Base-by-base conservation (phyloP, 163 green algal species). In the Chloromonas sp. region DNA sequence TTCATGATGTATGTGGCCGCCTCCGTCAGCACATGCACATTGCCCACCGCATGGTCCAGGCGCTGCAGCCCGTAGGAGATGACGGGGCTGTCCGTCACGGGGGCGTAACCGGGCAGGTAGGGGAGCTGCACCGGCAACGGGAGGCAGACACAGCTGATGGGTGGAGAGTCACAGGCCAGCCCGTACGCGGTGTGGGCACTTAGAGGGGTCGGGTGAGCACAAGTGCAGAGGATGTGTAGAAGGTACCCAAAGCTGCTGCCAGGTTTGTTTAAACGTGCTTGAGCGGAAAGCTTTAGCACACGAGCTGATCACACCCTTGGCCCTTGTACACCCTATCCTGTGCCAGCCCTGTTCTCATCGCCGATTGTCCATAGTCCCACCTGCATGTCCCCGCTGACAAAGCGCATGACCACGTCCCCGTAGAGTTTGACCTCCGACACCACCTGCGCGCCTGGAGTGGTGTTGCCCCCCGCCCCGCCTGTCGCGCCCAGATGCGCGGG, bases 21-120 rank as follows among this genome's bases (percentile, higher is more conserved):
- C 79, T 94, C 87, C 1, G 93, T 60, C 70, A 99, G 92, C 60
- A 97, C 81, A 2, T 82, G 90, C 61, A 98, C 94, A 87, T 99
- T 99, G 83, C 97, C 96, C n/a, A 99, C 97, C 0, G 93, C 94
- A 86, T 98, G 96, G 86, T 98, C 96, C 82, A 98, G 84, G 3
- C 95, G 90, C 80, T 89, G 76, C 77, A 98, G 79, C 58, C 95
- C 95, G 83, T 95, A 97, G 83, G 79, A 89, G 57, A 84, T 77
- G 61, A 15, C 15, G 0, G 89, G 85, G 58, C 84, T 78, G n/a
- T 86, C 87, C 3, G 85, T 79, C 15, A 87, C 71, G 1, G 81
- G 61, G 14, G 61, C 8, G 74, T 92, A 93, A 36, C 86, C 84
- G 1, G 89, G 86, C 58, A 93, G 87, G 86, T 87, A 93, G 70